Evolutionary conservation across 768 basidiomycete species (phyloP).

Genomic region (Strobilomyces dryophilus): DNA sequence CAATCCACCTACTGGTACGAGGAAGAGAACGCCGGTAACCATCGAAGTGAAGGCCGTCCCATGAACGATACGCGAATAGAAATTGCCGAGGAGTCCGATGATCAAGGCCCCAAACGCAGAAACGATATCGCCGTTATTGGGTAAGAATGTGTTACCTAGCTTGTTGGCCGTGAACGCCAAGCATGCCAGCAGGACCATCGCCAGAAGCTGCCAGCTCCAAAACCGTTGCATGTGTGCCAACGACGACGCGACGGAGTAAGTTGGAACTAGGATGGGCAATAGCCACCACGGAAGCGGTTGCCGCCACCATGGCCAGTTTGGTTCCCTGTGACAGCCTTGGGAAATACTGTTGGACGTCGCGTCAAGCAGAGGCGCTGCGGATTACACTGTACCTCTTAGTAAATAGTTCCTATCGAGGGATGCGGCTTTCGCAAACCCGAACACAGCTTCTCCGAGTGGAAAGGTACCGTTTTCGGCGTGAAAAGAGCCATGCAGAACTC

Average conservation of each 20-base stretch:
- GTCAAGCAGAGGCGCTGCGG: conserved; percentile 7
- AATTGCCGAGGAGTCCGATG: conserved; percentile 74
- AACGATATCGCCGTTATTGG: conserved; percentile 67
- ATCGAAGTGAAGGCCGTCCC: conserved; percentile 88
- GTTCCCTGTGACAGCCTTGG: conserved; percentile 71
- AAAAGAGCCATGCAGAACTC: conserved; percentile 54
- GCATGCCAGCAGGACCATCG: conserved; percentile 83
- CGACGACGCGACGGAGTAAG: conserved; percentile 71
- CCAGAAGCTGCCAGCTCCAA: conserved; percentile 63
- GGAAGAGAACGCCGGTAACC: conserved; percentile 90
- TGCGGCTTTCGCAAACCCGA: conserved; percentile 41
- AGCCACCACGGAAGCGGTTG: conserved; percentile 81
- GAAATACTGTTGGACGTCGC: conserved; percentile 26
- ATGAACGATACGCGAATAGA: conserved; percentile 70
- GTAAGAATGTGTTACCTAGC: conserved; percentile 54
- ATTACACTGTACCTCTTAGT: conserved; percentile 22
- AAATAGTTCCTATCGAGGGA: conserved; percentile 29
- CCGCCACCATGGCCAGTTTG: conserved; percentile 71
- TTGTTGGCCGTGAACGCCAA: conserved; percentile 69
- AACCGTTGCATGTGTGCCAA: conserved; percentile 73
- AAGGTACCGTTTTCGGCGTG: conserved; percentile 45
- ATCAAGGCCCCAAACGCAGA: conserved; percentile 76
- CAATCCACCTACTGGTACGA: conserved; percentile 67
- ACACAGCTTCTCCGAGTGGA: conserved; percentile 38
- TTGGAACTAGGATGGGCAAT: conserved; percentile 70